A percentile compares a stretch with the other conserved stretches of the same genome.
These are phyloP conservation scores for Haplosporangium gracile DNA, from an alignment of 192 early-diverging fungal species.

Conservation along the genomic window DNA sequence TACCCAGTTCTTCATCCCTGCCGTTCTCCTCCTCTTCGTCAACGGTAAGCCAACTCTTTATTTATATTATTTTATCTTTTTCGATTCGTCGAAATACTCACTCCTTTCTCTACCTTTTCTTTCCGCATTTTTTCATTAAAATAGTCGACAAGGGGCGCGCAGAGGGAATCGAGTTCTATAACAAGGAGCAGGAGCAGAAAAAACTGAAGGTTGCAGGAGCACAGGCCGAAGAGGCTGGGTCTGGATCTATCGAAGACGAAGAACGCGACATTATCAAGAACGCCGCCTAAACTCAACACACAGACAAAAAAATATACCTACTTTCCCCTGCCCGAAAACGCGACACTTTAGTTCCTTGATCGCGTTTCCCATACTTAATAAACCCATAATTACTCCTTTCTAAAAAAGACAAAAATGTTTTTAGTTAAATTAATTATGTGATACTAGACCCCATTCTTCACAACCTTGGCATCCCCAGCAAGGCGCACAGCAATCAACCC, in stretches of 20 bases:
- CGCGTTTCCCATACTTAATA: too few species aligned
- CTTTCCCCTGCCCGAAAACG: not conserved
- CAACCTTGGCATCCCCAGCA: conserved; percentile 1
- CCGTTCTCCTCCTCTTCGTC: conserved; percentile 32
- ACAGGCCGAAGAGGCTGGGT: not conserved
- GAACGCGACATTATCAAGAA: conserved; percentile 10
- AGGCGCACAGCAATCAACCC: conserved; percentile 15
- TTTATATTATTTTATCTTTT: not conserved
- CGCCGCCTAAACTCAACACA: not conserved
- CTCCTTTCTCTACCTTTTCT: not conserved
- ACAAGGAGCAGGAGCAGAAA: conserved; percentile 8
- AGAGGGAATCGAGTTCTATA: conserved; percentile 24
- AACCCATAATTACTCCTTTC: too few species aligned
- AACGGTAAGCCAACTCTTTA: conserved; percentile 16
- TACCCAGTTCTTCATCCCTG: conserved; percentile 43
- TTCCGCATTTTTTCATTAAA: not conserved
- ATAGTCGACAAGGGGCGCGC: conserved; percentile 29
- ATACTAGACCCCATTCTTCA: not conserved
- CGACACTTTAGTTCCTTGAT: not conserved
- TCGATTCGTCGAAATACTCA: not conserved
- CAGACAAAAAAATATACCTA: not conserved
- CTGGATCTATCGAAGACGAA: conserved; percentile 2
- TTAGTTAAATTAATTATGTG: too few species aligned
- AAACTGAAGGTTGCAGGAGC: not conserved
- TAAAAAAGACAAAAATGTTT: too few species aligned